Percentiles rank a stretch among this genome's conserved stretches.
Conservation (phyloP, 1,139 yeast species). For the Candida sp. region DNA sequence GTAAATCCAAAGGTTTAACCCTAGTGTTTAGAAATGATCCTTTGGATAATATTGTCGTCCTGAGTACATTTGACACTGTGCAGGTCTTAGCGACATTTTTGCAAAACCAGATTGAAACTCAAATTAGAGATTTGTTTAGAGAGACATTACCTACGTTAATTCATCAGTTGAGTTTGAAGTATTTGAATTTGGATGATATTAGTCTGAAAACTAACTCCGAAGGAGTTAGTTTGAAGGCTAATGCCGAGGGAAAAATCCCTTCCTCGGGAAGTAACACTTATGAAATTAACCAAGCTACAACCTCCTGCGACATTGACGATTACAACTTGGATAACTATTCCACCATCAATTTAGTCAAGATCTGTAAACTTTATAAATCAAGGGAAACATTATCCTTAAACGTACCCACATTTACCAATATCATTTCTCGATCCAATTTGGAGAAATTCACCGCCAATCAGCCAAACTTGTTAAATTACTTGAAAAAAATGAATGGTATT, state of each 20-base stretch:
- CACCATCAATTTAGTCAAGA: constrained; percentile 59
- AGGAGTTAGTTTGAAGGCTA: background rate
- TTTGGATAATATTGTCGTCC: constrained; percentile 74
- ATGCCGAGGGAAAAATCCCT: constrained; percentile 1
- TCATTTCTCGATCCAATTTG: constrained; percentile 53
- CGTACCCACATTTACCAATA: constrained; percentile 54
- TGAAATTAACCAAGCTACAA: constrained; percentile 5
- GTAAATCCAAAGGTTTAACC: constrained; percentile 79
- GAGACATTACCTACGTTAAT: constrained; percentile 82
- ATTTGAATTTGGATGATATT: constrained; percentile 36
- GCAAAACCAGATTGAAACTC: constrained; percentile 79
- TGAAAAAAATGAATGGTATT: constrained; percentile 1
- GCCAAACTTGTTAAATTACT: constrained; percentile 38
- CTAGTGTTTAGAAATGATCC: constrained; percentile 89
- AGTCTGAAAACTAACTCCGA: background rate
- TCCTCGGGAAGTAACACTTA: background rate
- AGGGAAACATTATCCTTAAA: constrained; percentile 75
- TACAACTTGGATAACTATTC: constrained; percentile 42
- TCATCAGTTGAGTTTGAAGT: constrained; percentile 71
- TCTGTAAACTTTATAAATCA: constrained; percentile 68
- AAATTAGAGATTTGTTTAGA: constrained; percentile 74
- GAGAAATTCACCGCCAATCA: constrained; percentile 32
- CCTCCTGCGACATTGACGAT: constrained; percentile 10
- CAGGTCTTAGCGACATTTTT: constrained; percentile 79
- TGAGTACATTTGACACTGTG: constrained; percentile 81